Percentiles rank a stretch among this genome's conserved stretches.
Conservation (phyloP, 2,329 filamentous ascomycete species). For the Aspergillus ochraceoroseus region DNA sequence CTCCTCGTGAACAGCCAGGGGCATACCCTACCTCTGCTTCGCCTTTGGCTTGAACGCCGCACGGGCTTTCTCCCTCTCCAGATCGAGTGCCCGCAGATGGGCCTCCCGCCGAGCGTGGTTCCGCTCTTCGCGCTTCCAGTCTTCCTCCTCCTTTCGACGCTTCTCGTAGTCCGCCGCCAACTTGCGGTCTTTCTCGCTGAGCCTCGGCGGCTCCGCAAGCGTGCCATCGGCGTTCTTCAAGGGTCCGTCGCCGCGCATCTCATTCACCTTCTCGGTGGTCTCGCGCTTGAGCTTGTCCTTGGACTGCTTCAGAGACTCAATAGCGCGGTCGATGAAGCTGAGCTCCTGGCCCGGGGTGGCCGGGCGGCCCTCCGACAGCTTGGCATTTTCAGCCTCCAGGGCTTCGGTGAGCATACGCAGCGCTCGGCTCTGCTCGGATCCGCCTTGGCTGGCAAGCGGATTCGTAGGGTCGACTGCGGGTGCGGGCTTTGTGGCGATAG, state of each 20-base stretch:
- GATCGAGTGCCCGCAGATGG: constrained; percentile 24
- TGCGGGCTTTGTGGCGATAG: constrained; percentile 15
- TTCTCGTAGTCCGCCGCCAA: constrained; percentile 30
- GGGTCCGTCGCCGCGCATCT: constrained; percentile 23
- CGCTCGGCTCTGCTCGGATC: constrained; percentile 3
- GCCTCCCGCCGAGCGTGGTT: constrained; percentile 33
- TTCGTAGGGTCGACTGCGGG: constrained; percentile 3
- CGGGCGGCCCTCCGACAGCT: constrained; percentile 10
- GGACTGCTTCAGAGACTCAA: constrained; percentile 31
- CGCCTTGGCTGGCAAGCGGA: neutral
- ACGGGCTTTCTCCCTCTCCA: constrained; percentile 25
- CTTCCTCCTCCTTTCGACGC: constrained; percentile 29
- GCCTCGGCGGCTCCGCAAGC: constrained; percentile 19
- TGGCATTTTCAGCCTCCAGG: constrained; percentile 15
- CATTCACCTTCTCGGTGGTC: constrained; percentile 19
- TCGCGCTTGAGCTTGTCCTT: constrained; percentile 25
- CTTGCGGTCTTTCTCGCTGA: constrained; percentile 33
- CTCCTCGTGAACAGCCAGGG: too few relatives aligned
- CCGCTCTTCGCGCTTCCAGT: constrained; percentile 33
- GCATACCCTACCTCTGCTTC: constrained; percentile 14
- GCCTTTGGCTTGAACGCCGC: constrained; percentile 14
- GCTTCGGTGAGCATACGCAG: constrained; percentile 21
- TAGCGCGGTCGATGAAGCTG: constrained; percentile 35
- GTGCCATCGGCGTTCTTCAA: constrained; percentile 23
- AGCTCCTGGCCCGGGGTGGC: constrained; percentile 12